A percentile compares a stretch with the other conserved stretches of the same genome.
Conservation (phyloP, 306 rosid species). For the Luffa acutangula region DNA sequence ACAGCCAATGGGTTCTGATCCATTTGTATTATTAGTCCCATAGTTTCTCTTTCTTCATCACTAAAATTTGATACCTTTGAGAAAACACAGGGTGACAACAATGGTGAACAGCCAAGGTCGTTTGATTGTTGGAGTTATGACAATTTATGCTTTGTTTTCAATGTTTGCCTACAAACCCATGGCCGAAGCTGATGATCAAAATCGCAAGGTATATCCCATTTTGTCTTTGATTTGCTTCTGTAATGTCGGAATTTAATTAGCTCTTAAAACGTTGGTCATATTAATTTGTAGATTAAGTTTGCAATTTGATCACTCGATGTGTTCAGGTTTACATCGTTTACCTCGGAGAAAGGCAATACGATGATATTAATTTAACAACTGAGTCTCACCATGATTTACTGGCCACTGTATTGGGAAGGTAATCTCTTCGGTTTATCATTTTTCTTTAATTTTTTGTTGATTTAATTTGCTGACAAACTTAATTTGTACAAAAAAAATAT, state of each 20-base stretch:
- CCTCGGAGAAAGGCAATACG: conserved; percentile 43
- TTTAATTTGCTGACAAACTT: too few species aligned
- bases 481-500: too few species aligned
- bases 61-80: background rate
- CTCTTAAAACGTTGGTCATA: too few species aligned
- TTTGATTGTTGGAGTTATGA: background rate
- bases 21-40: too few species aligned
- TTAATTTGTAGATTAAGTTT: background rate
- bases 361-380: conserved; percentile 34
- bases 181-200: background rate
- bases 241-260: too few species aligned
- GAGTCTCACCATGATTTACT: conserved; percentile 44
- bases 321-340: conserved; percentile 65
- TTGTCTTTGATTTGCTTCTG: too few species aligned
- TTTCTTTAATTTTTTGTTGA: too few species aligned
- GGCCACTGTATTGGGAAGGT: conserved; percentile 61
- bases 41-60: too few species aligned
- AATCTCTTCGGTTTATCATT: too few species aligned
- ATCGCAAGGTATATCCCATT: background rate
- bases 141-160: background rate
- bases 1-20: too few species aligned
- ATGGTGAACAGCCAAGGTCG: background rate
- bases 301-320: background rate
- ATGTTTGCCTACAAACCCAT: background rate
- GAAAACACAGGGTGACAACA: background rate